Conservation (phyloP, 495 filamentous ascomycete species). For the Cercophora newfieldiana region DNA sequence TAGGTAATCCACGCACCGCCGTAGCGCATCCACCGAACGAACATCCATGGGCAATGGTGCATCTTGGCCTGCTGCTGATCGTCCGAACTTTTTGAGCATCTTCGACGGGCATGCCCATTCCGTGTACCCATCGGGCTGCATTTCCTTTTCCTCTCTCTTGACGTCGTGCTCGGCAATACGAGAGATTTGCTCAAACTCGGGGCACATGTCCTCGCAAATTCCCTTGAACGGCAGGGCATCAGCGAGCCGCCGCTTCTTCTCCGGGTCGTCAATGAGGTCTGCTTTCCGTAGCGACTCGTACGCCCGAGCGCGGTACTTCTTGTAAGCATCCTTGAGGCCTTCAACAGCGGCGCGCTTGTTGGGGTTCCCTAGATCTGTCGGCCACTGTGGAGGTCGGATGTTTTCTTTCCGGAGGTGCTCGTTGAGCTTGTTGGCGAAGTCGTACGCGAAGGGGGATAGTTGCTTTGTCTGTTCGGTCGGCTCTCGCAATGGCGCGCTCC, state of each 20-base stretch:
- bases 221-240: slow-evolving; percentile 87
- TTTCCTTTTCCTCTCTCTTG: slow-evolving; percentile 51
- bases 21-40: slow-evolving; percentile 72
- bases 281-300: slow-evolving; percentile 68
- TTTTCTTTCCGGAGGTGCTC: slow-evolving; percentile 44
- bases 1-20: slow-evolving; percentile 79
- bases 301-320: slow-evolving; percentile 67
- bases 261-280: slow-evolving; percentile 84
- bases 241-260: slow-evolving; percentile 74
- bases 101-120: slow-evolving; percentile 37
- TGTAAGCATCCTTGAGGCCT: slow-evolving; percentile 48
- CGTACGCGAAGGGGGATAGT: slow-evolving; percentile 34
- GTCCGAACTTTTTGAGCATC: slow-evolving; percentile 81
- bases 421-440: slow-evolving; percentile 43
- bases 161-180: slow-evolving; percentile 69
- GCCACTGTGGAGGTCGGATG: slow-evolving; percentile 49
- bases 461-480: slow-evolving; percentile 30
- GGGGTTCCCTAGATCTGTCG: slow-evolving; percentile 41
- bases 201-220: slow-evolving; percentile 91
- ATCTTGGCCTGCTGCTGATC: slow-evolving; percentile 90
- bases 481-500: slow-evolving; percentile 14
- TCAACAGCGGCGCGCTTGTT: slow-evolving; percentile 45
- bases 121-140: slow-evolving; percentile 34
- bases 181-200: slow-evolving; percentile 80
- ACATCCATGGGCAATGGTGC: slow-evolving; percentile 91